phyloP scores from a whole-genome alignment of 306 rosid genomes.

The Quercus dentata region DNA sequence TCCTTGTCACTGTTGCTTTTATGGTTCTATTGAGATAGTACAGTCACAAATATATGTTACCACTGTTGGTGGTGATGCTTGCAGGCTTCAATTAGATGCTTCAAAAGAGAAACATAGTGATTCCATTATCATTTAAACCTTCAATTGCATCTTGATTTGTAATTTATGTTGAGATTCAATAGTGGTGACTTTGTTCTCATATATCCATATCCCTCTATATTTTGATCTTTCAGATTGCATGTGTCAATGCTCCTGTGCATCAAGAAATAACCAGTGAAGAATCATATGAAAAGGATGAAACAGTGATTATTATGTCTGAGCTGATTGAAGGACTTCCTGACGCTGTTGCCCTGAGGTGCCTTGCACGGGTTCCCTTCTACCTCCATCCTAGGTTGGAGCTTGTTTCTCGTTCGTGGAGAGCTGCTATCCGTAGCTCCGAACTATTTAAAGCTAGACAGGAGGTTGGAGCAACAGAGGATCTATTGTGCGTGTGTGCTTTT shows the following conservation, averaged over 20 bases:
- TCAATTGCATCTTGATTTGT: neutral
- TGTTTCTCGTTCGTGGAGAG: constrained; percentile 87
- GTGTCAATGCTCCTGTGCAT: constrained; percentile 27
- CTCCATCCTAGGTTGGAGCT: constrained; percentile 79
- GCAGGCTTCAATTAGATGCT: neutral
- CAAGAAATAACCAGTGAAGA: constrained; percentile 16
- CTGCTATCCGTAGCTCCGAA: constrained; percentile 76
- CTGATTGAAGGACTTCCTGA: constrained; percentile 96
- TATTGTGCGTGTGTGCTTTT: constrained; percentile 82
- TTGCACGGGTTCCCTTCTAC: constrained; percentile 90
- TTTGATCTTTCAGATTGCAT: constrained; percentile 28
- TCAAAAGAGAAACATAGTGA: neutral
- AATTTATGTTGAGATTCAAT: neutral
- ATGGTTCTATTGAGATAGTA: neutral
- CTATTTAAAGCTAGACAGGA: constrained; percentile 77
- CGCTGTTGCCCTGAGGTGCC: constrained; percentile 85
- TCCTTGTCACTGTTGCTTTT: neutral
- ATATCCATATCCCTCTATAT: neutral
- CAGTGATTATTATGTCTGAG: constrained; percentile 71
- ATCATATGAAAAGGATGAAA: constrained; percentile 46
- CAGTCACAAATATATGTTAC: neutral
- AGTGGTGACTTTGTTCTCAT: neutral
- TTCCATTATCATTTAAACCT: neutral
- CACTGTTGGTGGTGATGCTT: neutral
- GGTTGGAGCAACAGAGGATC: constrained; percentile 76